These are phyloP conservation scores for Microthyrium microscopicum DNA, from an alignment of 2,329 filamentous ascomycete genomes.

Conservation along the genomic window DNA sequence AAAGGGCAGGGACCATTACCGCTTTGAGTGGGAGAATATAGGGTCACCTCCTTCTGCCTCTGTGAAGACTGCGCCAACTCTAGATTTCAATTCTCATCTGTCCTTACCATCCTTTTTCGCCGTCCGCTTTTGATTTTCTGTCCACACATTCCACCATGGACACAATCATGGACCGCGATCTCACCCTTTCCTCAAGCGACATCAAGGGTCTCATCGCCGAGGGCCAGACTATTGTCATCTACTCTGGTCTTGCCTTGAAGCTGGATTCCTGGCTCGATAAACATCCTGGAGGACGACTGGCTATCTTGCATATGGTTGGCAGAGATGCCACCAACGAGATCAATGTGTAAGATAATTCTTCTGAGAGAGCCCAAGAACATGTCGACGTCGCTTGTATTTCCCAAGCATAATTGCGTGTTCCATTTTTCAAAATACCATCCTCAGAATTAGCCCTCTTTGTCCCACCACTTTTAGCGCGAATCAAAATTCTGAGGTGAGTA, in stretches of 20 bases:
- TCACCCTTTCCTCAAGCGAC: conserved; percentile 26
- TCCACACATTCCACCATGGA: background rate
- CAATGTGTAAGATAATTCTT: conserved; percentile 30
- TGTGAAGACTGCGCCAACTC: too few relatives aligned
- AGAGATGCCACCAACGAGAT: conserved; percentile 44
- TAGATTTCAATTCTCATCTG: too few relatives aligned
- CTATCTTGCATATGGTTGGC: conserved; percentile 45
- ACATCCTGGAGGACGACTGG: conserved; percentile 42
- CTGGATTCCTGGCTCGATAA: conserved; percentile 41
- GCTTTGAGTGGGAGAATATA: too few relatives aligned
- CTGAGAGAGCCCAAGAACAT: conserved; percentile 4
- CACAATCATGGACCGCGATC: conserved; percentile 19
- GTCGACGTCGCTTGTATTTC: background rate
- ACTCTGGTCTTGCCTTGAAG: conserved; percentile 36
- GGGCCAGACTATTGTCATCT: conserved; percentile 39
- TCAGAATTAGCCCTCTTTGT: background rate
- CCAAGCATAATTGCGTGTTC: background rate
- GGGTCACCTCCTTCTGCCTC: too few relatives aligned
- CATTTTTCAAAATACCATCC: background rate
- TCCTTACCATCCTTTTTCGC: too few relatives aligned
- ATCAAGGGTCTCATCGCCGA: conserved; percentile 37
- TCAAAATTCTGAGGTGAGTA: too few relatives aligned
- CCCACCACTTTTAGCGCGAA: background rate
- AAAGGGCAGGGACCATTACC: too few relatives aligned
- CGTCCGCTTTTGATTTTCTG: background rate